A percentile compares a stretch with the other conserved stretches of the same genome.
Evolutionary conservation across 2,329 filamentous ascomycete species (phyloP).

Genomic region (Stylonectria norvegica): DNA sequence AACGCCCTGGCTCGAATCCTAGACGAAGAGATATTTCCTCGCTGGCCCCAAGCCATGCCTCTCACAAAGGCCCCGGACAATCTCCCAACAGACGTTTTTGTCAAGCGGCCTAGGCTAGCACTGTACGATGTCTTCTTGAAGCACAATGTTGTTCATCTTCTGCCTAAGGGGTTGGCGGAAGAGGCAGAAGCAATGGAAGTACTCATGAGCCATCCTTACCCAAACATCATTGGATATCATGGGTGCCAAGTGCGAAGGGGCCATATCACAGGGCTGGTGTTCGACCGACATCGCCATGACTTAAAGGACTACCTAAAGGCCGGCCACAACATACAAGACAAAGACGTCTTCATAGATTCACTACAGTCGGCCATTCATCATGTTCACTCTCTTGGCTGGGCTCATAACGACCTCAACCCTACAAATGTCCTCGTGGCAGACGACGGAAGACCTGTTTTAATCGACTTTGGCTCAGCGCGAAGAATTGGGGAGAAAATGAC

Average conservation of each 20-base stretch:
- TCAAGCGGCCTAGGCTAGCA: constrained; percentile 12
- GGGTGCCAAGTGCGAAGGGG: constrained; percentile 26
- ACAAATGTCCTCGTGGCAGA: constrained; percentile 12
- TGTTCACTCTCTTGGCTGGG: constrained; percentile 14
- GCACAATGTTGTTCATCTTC: constrained; percentile 11
- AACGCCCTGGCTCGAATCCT: constrained; percentile 7
- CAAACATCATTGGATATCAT: constrained; percentile 27
- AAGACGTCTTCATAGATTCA: constrained; percentile 7
- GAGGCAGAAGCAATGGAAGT: constrained; percentile 20
- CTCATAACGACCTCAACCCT: constrained; percentile 16
- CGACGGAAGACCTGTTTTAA: constrained; percentile 9
- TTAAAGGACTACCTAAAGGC: constrained; percentile 15
- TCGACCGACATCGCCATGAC: constrained; percentile 16
- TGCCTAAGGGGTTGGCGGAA: constrained; percentile 10
- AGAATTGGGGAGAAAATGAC: constrained; percentile 11
- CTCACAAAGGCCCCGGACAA: constrained; percentile 5
- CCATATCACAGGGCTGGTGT: constrained; percentile 24
- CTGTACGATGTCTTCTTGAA: constrained; percentile 12
- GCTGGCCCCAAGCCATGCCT: constrained; percentile 6
- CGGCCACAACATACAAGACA: background rate
- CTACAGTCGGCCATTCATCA: constrained; percentile 10
- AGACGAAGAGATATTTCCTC: constrained; percentile 9
- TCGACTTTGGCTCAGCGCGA: constrained; percentile 11
- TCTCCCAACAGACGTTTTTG: constrained; percentile 4
- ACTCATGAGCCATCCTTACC: constrained; percentile 21